Conservation (phyloP, 768 basidiomycete genomes). For the Paxillus rubicundulus region DNA sequence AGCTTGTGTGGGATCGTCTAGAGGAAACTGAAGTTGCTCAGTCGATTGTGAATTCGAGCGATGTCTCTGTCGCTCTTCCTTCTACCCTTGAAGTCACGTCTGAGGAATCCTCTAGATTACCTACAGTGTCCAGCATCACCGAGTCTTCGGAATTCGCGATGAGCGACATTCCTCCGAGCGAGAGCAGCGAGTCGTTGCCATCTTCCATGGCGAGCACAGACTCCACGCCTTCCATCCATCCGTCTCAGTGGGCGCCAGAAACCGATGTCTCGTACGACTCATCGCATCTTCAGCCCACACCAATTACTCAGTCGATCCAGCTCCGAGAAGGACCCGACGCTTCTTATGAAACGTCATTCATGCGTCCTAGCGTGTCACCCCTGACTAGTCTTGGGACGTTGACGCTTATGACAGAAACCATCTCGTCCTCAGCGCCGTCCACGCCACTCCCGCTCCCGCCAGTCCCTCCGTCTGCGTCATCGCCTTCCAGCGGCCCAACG, state of each 20-base stretch:
- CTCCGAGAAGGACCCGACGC: slow-evolving; percentile 60
- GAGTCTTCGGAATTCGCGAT: slow-evolving; percentile 38
- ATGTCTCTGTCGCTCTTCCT: slow-evolving; percentile 24
- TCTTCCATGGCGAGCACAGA: slow-evolving; percentile 35
- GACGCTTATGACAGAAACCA: slow-evolving; percentile 35
- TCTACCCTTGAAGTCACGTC: slow-evolving; percentile 33
- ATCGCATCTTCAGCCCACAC: slow-evolving; percentile 69
- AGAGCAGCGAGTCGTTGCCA: slow-evolving; percentile 31
- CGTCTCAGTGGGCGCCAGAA: slow-evolving; percentile 57
- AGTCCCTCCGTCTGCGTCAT: slow-evolving; percentile 17
- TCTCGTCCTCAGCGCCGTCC: slow-evolving; percentile 24
- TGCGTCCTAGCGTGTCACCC: slow-evolving; percentile 56
- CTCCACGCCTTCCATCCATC: slow-evolving; percentile 39
- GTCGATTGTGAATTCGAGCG: slow-evolving; percentile 19
- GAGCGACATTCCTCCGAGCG: slow-evolving; percentile 28
- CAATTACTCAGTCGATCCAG: slow-evolving; percentile 48
- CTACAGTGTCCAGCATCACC: slow-evolving; percentile 42
- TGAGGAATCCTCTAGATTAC: slow-evolving; percentile 31
- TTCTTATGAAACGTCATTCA: slow-evolving; percentile 73
- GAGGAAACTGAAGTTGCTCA: slow-evolving; percentile 10
- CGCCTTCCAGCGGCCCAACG: slow-evolving; percentile 34
- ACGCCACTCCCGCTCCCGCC: slow-evolving; percentile 2
- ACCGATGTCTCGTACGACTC: slow-evolving; percentile 76
- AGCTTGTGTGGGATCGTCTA: slow-evolving; percentile 19
- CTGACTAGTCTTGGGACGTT: slow-evolving; percentile 31